Conservation (phyloP, 106 monocot genomes). For the Phalaenopsis equestris region DNA sequence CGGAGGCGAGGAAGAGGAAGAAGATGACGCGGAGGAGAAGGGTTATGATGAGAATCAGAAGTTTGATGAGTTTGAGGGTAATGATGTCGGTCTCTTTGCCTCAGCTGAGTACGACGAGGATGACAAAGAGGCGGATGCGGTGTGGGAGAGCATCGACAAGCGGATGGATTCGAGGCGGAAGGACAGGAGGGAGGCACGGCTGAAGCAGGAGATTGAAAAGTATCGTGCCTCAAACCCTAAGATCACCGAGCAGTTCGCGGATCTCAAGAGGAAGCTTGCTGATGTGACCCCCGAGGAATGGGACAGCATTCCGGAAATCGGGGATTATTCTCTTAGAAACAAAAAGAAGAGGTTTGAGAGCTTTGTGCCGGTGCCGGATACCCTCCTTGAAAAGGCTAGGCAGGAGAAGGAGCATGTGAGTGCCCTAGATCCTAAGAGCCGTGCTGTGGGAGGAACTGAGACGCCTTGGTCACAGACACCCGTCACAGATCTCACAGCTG, state of each 20-base stretch:
- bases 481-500: conserved; percentile 90
- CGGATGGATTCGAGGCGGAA: conserved; percentile 86
- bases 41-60: conserved; percentile 99
- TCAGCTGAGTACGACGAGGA: conserved; percentile 98
- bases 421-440: conserved; percentile 89
- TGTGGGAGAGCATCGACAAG: conserved; percentile 91
- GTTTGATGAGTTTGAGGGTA: conserved; percentile 98
- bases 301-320: conserved; percentile 97
- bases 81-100: conserved; percentile 89
- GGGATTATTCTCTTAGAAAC: conserved; percentile 83
- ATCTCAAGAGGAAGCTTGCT: conserved; percentile 78
- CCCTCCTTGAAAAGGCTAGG: conserved; percentile 88
- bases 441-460: conserved; percentile 77
- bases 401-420: conserved; percentile 95
- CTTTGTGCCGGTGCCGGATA: conserved; percentile 94
- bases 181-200: conserved; percentile 79
- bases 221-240: conserved; percentile 95
- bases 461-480: conserved; percentile 93
- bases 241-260: conserved; percentile 97
- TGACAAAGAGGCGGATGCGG: conserved; percentile 91
- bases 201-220: conserved; percentile 97
- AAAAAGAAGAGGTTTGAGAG: conserved; percentile 99
- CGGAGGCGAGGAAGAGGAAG: conserved; percentile 44
- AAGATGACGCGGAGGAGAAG: conserved; percentile 81
- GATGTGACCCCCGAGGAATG: conserved; percentile 75